Conservation (phyloP, 2,329 filamentous ascomycete species). For the Fusarium citri region DNA sequence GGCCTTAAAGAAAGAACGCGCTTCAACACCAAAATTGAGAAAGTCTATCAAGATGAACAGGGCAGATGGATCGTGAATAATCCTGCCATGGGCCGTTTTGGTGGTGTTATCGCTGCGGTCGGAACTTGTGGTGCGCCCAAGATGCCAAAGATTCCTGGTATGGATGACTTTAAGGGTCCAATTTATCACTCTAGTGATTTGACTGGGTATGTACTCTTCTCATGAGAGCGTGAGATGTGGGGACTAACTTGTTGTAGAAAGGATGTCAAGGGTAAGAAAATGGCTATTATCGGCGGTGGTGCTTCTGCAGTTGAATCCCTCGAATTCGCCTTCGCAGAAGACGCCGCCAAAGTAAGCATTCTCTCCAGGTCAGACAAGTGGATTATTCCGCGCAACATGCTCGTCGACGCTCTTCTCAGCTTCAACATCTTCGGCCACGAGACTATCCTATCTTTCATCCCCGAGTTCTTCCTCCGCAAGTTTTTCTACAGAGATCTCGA, state of each 20-base stretch:
- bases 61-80: conserved; percentile 85
- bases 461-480: conserved; percentile 77
- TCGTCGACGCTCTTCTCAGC: conserved; percentile 79
- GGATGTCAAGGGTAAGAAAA: conserved; percentile 77
- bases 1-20: conserved; percentile 75
- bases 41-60: conserved; percentile 74
- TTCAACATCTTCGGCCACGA: conserved; percentile 85
- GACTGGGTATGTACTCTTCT: conserved; percentile 69
- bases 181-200: conserved; percentile 82
- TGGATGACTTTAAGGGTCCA: conserved; percentile 76
- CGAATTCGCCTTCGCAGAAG: conserved; percentile 77
- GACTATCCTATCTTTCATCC: conserved; percentile 80
- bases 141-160: conserved; percentile 75
- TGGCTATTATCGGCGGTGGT: conserved; percentile 81
- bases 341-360: conserved; percentile 76
- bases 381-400: conserved; percentile 84
- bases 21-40: conserved; percentile 77
- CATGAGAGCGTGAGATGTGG: too few relatives aligned
- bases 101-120: conserved; percentile 81
- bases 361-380: conserved; percentile 85
- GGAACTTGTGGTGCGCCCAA: conserved; percentile 85
- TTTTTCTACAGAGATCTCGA: conserved; percentile 87
- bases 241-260: conserved; percentile 60
- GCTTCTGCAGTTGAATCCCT: conserved; percentile 85
- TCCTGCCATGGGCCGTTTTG: conserved; percentile 75